phyloP scores from a whole-genome alignment of 108 stramenopile genomes.

The Cyclotella sp. region DNA sequence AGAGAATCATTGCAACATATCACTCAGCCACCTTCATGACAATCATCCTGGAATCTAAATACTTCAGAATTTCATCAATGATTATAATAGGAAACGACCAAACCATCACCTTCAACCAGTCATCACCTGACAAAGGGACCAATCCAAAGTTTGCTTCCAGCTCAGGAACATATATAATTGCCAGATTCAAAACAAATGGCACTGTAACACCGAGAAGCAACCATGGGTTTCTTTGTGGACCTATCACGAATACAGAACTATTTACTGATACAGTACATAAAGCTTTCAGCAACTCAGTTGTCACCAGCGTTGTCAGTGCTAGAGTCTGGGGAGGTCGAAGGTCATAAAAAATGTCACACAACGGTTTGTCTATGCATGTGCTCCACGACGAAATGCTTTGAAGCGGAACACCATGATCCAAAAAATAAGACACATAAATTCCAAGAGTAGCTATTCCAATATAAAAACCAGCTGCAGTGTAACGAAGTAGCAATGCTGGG shows the following conservation, averaged over 20 bases:
- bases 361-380: conserved; percentile 57
- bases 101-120: conserved; percentile 81
- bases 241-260: conserved; percentile 87
- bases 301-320: conserved; percentile 93
- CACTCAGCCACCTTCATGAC: too few relatives aligned
- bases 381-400: conserved; percentile 59
- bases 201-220: conserved; percentile 88
- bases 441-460: conserved; percentile 96
- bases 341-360: conserved; percentile 55
- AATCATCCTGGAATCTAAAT: neutral
- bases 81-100: conserved; percentile 91
- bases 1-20: too few relatives aligned
- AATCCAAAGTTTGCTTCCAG: conserved; percentile 87
- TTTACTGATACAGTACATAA: conserved; percentile 92
- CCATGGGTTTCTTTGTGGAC: conserved; percentile 90
- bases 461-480: conserved; percentile 90
- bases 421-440: conserved; percentile 90
- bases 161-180: conserved; percentile 83
- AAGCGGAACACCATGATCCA: conserved; percentile 66
- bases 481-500: conserved; percentile 86
- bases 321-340: conserved; percentile 88
- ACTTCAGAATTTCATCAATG: conserved; percentile 90
- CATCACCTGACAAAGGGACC: conserved; percentile 70
- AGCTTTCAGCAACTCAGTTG: conserved; percentile 96
- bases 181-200: conserved; percentile 88